A percentile compares a stretch with the other conserved stretches of the same genome.
These are phyloP conservation scores for Aegilops tauschii DNA, from an alignment of 176 grass and related monocot genomes.

Conservation along the genomic window DNA sequence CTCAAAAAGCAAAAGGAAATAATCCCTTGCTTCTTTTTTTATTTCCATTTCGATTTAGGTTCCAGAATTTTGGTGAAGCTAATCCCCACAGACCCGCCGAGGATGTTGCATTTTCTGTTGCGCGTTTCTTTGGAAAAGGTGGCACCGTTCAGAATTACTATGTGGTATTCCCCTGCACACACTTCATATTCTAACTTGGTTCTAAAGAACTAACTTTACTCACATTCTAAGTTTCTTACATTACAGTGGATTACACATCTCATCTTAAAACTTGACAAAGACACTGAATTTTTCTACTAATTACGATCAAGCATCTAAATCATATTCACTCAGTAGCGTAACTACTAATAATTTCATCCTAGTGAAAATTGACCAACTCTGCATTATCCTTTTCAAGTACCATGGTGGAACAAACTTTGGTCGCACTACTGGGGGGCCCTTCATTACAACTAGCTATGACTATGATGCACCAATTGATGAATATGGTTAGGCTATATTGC, in stretches of 20 bases:
- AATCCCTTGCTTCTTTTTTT: background rate
- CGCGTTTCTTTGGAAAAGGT: constrained; percentile 91
- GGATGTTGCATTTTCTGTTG: constrained; percentile 96
- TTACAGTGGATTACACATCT: background rate
- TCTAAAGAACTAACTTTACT: background rate
- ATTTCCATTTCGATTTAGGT: constrained; percentile 52
- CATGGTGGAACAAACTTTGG: constrained; percentile 98
- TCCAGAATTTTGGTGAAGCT: constrained; percentile 86
- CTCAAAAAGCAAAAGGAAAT: background rate
- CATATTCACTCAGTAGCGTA: background rate
- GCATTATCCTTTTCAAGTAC: constrained; percentile 57
- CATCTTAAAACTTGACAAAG: background rate
- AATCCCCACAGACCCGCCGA: constrained; percentile 92
- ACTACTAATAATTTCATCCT: constrained; percentile 7
- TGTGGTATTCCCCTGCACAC: constrained; percentile 45
- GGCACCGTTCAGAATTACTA: constrained; percentile 96
- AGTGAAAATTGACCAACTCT: background rate
- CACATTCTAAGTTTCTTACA: background rate
- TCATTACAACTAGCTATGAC: constrained; percentile 99
- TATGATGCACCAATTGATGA: constrained; percentile 99
- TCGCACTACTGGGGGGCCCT: constrained; percentile 91
- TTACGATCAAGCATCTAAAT: background rate
- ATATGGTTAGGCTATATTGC: constrained; percentile 60
- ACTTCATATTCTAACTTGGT: constrained; percentile 15
- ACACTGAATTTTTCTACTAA: background rate